Evolutionary conservation across 73 alveolate species (phyloP).

Genomic region (Paramecium caudatum): DNA sequence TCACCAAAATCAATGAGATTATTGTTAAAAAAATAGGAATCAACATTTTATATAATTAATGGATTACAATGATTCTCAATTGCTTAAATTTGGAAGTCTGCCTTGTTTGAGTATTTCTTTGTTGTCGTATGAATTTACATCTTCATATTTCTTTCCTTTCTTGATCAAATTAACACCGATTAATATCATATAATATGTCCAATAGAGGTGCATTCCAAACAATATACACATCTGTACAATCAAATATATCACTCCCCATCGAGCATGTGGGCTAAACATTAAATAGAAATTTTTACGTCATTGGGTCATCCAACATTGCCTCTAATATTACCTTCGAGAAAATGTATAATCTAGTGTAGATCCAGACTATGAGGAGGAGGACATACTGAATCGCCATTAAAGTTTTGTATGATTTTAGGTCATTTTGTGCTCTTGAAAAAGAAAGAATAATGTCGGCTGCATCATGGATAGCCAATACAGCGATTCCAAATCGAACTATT

Average conservation of each 20-base stretch:
- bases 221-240: not conserved
- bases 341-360: slow-evolving; percentile 7
- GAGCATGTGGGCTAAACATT: not conserved
- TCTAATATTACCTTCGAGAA: slow-evolving; percentile 33
- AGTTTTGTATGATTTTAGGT: not conserved
- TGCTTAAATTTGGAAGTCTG: too few relatives aligned
- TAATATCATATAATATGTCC: slow-evolving; percentile 49
- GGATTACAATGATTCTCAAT: not conserved
- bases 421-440: slow-evolving; percentile 49
- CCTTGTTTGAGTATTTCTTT: slow-evolving; percentile 26
- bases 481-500: slow-evolving; percentile 63
- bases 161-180: slow-evolving; percentile 12
- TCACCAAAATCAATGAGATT: too few relatives aligned
- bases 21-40: too few relatives aligned
- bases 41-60: too few relatives aligned
- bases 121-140: slow-evolving; percentile 6
- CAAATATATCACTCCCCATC: slow-evolving; percentile 12
- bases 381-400: slow-evolving; percentile 5
- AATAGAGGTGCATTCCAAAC: slow-evolving; percentile 40
- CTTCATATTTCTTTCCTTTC: slow-evolving; percentile 36
- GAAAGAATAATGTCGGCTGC: slow-evolving; percentile 54
- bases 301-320: not conserved
- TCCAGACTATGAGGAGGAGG: not conserved
- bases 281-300: not conserved
- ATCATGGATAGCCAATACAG: slow-evolving; percentile 55